Evolutionary conservation across 148 eudicot genomes (phyloP).

Genomic region (Rhododendron molle): DNA sequence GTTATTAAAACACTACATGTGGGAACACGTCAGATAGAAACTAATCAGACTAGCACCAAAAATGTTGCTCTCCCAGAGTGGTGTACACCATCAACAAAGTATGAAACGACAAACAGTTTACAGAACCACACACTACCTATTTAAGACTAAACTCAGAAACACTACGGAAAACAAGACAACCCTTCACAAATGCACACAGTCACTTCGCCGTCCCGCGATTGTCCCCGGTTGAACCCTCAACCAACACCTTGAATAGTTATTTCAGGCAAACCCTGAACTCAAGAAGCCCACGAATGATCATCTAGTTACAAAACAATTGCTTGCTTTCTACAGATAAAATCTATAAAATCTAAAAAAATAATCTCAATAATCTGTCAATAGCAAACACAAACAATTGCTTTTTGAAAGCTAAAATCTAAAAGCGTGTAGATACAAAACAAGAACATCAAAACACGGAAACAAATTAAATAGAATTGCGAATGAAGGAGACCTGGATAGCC

Average conservation of each 20-base stretch:
- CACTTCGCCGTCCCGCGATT: not conserved
- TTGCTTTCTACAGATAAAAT: not conserved
- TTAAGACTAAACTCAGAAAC: not conserved
- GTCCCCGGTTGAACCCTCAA: not conserved
- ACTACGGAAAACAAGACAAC: not conserved
- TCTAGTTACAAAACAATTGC: not conserved
- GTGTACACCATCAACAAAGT: not conserved
- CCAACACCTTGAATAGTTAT: not conserved
- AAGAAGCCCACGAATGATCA: not conserved
- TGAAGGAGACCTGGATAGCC: constrained; percentile 63
- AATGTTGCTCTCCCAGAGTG: too few relatives aligned
- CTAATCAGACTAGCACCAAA: not conserved
- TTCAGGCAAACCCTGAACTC: not conserved
- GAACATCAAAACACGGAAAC: not conserved
- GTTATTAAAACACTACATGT: not conserved
- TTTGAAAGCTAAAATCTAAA: not conserved
- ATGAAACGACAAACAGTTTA: not conserved
- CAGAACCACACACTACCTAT: not conserved
- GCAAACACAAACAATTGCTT: not conserved
- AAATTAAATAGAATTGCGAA: not conserved
- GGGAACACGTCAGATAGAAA: not conserved
- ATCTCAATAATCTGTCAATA: not conserved
- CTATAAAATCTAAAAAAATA: not conserved
- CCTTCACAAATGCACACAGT: not conserved
- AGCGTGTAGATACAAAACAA: not conserved